These are phyloP conservation scores for Zygosaccharomyces pseudobailii DNA, from an alignment of 1,139 yeast species.

Conservation along the genomic window DNA sequence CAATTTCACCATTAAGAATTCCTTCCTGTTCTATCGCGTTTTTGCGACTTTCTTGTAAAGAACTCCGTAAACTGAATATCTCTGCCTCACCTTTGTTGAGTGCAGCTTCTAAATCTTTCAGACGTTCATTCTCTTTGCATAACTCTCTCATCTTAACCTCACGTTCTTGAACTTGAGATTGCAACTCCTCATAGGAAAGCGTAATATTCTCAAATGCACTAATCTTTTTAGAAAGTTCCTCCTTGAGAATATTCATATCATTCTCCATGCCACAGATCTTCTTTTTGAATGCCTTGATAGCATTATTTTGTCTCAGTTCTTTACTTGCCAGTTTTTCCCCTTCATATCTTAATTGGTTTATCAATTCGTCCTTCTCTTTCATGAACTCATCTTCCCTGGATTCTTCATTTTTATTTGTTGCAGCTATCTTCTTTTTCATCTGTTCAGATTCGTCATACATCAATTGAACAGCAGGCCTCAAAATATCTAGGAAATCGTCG, in stretches of 20 bases:
- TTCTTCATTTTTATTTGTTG: slow-evolving; percentile 8
- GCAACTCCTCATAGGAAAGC: slow-evolving; percentile 10
- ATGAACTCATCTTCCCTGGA: slow-evolving; percentile 13
- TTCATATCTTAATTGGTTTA: slow-evolving; percentile 60
- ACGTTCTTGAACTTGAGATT: slow-evolving; percentile 33
- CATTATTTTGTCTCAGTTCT: slow-evolving; percentile 65
- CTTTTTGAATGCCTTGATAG: slow-evolving; percentile 57
- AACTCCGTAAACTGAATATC: slow-evolving; percentile 22
- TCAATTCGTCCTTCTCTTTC: slow-evolving; percentile 34
- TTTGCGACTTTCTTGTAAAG: not conserved
- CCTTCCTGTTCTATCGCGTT: not conserved
- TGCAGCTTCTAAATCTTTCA: slow-evolving; percentile 13
- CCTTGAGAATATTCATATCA: slow-evolving; percentile 42
- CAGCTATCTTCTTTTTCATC: slow-evolving; percentile 7
- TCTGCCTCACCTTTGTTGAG: slow-evolving; percentile 21
- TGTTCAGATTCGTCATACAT: slow-evolving; percentile 11
- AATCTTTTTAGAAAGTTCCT: slow-evolving; percentile 23
- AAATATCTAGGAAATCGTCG: slow-evolving; percentile 21
- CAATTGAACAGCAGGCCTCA: slow-evolving; percentile 21
- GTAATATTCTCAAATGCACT: slow-evolving; percentile 12
- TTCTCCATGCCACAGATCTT: slow-evolving; percentile 42
- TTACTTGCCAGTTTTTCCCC: slow-evolving; percentile 73
- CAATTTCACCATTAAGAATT: slow-evolving; percentile 21
- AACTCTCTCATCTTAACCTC: slow-evolving; percentile 24
- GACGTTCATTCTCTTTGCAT: slow-evolving; percentile 10